Evolutionary conservation across 2,329 filamentous ascomycete species (phyloP), one percentile per base, ranked within the genome.

Genomic region (Aspergillus fischeri): DNA sequence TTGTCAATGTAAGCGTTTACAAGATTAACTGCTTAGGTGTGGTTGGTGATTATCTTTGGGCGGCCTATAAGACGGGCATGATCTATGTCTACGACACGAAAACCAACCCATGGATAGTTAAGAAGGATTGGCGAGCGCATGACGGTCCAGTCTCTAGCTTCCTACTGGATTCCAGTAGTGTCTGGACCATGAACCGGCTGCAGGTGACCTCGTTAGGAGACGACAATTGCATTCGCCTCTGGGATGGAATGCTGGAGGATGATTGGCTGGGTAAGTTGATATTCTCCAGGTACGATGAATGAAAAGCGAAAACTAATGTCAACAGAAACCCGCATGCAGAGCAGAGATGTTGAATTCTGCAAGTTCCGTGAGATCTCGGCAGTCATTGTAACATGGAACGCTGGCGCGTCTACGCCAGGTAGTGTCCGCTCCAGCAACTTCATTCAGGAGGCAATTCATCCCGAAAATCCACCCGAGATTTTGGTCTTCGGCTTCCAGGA

Each of bases 401-500:
- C 92, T 1, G 94, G 94, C 1, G 94, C 94, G n/a, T 88, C 89
- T 17, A 96, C 94, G n/a, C 94, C 94, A 0, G 87, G 86, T 57
- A 90, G 87, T 67, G 78, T 97, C 35, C 84, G 89, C 54, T 91
- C 96, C 67, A 83, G 84, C 10, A 81, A 82, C 47, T 97, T 97
- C 72, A 89, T 97, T 68, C 86, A 86, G 62, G 86, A 93, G 56
- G 82, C 96, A 17, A 80, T 99, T 27, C 84, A 87, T 62, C 84
- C 83, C n/a, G 87, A 89, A 60, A 83, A 88, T 42, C 86, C 89
- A 7, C 91, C 94, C 0, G 94, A 97, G 65, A 92, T 99, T 51
- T 77, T 97, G 2, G 85, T 97, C 0, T 99, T 99, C 78, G 93
- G 92, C 1, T 99, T 99, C 73, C 94, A 99, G 73, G 94, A 99